Conservation (phyloP, 2,329 filamentous ascomycete genomes). For the Aspergillus sp. region DNA sequence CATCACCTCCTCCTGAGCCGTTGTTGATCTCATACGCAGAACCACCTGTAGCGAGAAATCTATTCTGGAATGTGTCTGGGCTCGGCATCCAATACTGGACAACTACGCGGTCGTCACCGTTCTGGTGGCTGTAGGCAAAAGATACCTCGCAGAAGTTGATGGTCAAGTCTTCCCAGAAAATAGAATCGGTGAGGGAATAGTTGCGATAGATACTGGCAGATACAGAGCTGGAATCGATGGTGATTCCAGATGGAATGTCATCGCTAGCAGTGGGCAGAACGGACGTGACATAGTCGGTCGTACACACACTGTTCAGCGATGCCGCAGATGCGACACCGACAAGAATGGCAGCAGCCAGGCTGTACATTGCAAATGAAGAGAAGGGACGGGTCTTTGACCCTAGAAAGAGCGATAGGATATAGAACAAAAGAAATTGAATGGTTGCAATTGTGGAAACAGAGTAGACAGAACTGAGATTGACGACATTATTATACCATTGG, state of each 20-base stretch:
- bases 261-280: neutral
- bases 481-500: too few relatives aligned
- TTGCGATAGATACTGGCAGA: neutral
- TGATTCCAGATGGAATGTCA: neutral
- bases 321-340: neutral
- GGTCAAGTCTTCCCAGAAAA: neutral
- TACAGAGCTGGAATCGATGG: slow-evolving; percentile 1
- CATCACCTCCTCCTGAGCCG: neutral
- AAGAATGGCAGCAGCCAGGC: neutral
- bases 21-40: neutral
- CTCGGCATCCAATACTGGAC: slow-evolving; percentile 2
- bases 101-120: neutral
- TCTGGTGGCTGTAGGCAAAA: slow-evolving; percentile 1
- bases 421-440: too few relatives aligned
- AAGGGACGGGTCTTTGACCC: too few relatives aligned
- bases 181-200: neutral
- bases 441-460: too few relatives aligned
- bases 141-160: slow-evolving; percentile 3
- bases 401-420: too few relatives aligned
- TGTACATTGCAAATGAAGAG: neutral
- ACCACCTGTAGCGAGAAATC: neutral
- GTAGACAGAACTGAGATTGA: too few relatives aligned
- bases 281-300: neutral
- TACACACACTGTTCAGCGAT: neutral
- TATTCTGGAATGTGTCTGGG: neutral